Base-by-base conservation (phyloP, 2,329 filamentous ascomycete genomes). In the Epichloe bromicola region DNA sequence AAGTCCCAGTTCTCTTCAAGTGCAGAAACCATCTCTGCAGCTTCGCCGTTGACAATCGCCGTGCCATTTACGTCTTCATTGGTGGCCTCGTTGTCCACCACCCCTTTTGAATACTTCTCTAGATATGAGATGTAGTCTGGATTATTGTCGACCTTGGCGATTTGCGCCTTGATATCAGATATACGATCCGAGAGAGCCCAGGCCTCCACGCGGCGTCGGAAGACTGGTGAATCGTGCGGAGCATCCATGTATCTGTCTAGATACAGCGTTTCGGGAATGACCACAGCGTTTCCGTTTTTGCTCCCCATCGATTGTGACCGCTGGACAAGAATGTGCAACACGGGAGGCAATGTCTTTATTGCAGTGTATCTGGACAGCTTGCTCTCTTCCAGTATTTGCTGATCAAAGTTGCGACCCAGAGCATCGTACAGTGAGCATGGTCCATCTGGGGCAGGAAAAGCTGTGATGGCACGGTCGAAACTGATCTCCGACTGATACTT, bases 301-400 rank as follows among this genome's bases (percentile, higher is more conserved):
- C 75, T 75, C 6, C 77, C 75, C 56, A 88, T 83, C 48, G 82
- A 88, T 53, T 85, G 82, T 4, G 86, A 83, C 5, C 93, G 82
- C 62, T 95, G 88, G 34, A 98, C 87, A 57, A 89, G 86, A 43
- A 98, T 82, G 60, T 96, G 90, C 17, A 97, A 72, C 34, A 98
- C 79, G 0, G 90, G 89, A 1, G 93, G 89, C 11, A 90, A 71
- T n/a, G 75, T 74, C 55, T 79, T 79, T 50, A 95, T 86, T 1
- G 86, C 83, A 6, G 82, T 82, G 64, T 84, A 91, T 52, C 66
- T 80, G 68, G 61, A 79, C 60, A 61, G 71, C 62, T 79, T 78
- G 53, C 80, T 80, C 23, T 85, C 77, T 34, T 82, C 81, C 33
- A 91, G 79, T 30, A 82, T 78, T 59, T 93, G 84, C 45, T 84